These are phyloP conservation scores for Pseudofabraea citricarpa DNA, from an alignment of 2,329 filamentous ascomycete genomes.

Conservation along the genomic window DNA sequence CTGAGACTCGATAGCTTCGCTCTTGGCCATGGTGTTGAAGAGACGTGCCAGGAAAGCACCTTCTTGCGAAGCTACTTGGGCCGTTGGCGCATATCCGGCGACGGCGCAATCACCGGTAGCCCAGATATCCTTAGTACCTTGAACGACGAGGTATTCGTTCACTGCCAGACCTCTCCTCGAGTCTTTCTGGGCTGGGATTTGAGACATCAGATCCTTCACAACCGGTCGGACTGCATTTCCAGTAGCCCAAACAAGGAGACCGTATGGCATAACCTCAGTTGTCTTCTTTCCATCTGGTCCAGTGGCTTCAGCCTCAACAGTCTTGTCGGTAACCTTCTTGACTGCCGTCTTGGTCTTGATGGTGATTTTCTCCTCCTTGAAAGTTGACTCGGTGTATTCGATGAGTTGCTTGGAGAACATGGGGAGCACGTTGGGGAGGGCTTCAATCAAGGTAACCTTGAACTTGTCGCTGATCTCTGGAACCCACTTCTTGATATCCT, in stretches of 20 bases:
- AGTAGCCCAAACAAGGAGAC: constrained; percentile 95
- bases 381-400: constrained; percentile 98
- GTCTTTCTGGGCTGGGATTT: constrained; percentile 92
- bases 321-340: constrained; percentile 90
- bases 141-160: constrained; percentile 98
- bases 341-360: constrained; percentile 99
- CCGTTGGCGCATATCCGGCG: constrained; percentile 94
- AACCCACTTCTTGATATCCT: constrained; percentile 96
- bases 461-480: constrained; percentile 93
- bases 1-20: constrained; percentile 72
- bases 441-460: constrained; percentile 96
- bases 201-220: constrained; percentile 84
- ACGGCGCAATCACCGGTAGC: constrained; percentile 96
- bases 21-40: constrained; percentile 99
- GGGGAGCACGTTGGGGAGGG: constrained; percentile 90
- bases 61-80: constrained; percentile 94
- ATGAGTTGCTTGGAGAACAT: constrained; percentile 99
- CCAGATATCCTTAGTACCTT: constrained; percentile 96
- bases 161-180: constrained; percentile 92
- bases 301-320: constrained; percentile 83
- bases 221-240: constrained; percentile 90
- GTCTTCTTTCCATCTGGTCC: constrained; percentile 81
- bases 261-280: constrained; percentile 80
- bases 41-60: constrained; percentile 90
- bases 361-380: constrained; percentile 97